These are phyloP conservation scores for Orbilia brochopaga DNA, from an alignment of 2,329 filamentous ascomycete genomes.

Conservation along the genomic window DNA sequence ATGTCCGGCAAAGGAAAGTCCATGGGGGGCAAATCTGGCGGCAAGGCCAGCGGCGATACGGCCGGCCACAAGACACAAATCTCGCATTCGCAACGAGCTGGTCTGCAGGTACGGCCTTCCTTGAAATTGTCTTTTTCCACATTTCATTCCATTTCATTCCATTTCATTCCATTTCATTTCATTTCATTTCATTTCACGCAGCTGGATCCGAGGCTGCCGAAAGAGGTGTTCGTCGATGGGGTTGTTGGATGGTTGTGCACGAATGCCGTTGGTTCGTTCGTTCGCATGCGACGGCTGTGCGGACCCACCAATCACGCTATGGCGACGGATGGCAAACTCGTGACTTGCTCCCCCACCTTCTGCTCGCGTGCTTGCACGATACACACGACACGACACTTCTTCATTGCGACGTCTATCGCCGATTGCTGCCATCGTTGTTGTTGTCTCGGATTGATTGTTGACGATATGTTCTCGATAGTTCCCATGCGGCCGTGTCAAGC, in stretches of 20 bases:
- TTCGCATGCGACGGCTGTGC: slow-evolving; percentile 32
- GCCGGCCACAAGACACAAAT: slow-evolving; percentile 80
- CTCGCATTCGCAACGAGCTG: slow-evolving; percentile 89
- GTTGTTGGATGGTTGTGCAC: slow-evolving; percentile 12
- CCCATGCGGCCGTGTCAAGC: slow-evolving; percentile 99
- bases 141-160: too few relatives aligned
- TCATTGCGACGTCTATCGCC: slow-evolving; percentile 10
- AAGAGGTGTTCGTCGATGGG: background rate
- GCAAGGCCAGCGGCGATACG: slow-evolving; percentile 74
- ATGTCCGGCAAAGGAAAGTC: slow-evolving; percentile 93
- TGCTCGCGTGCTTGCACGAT: slow-evolving; percentile 22
- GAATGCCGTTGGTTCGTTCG: slow-evolving; percentile 24
- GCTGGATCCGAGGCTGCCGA: slow-evolving; percentile 4
- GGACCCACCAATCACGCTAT: slow-evolving; percentile 39
- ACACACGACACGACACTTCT: slow-evolving; percentile 1
- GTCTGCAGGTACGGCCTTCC: slow-evolving; percentile 74
- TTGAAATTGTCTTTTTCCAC: too few relatives aligned
- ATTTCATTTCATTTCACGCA: too few relatives aligned
- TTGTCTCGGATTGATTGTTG: slow-evolving; percentile 15
- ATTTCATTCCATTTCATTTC: too few relatives aligned
- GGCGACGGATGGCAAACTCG: slow-evolving; percentile 26
- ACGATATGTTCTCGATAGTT: slow-evolving; percentile 67
- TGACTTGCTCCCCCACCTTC: slow-evolving; percentile 33
- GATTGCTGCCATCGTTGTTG: background rate
- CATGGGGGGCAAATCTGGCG: slow-evolving; percentile 86